Base-by-base conservation (phyloP, 495 filamentous ascomycete species). In the Podospora australis region DNA sequence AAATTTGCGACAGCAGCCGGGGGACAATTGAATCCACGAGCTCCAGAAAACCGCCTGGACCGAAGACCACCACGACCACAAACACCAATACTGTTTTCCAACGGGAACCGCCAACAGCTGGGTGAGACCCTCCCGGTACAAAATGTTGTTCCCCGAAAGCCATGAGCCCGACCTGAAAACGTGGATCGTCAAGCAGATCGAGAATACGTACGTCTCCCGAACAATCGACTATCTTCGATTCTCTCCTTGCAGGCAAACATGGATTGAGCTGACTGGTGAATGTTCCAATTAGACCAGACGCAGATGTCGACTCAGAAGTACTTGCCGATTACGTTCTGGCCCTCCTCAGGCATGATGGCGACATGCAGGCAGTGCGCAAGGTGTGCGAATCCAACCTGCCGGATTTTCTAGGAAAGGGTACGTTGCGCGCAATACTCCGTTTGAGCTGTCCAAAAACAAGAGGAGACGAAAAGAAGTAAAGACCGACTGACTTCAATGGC, bases 241-340 rank as follows among this genome's bases (percentile, higher is more conserved):
- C 13, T 10, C n/a, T 29, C 16, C 24, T 30, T 25, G 2, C 10
- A 19, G 6, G n/a, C n/a, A n/a, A n/a, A n/a, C n/a, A n/a, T n/a
- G n/a, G n/a, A n/a, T n/a, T n/a, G n/a, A n/a, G n/a, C n/a, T n/a
- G 25, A 6, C 26, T 30, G 26, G 26, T 6, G 26, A 30, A 6
- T 30, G 13, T 13, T 30, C 13, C 17, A 16, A 16, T 16, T 19
- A 95, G 88, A 47, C 95, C 90, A 11, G 92, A 96, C 65, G 92
- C 90, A 39, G 92, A 98, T 8, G 32, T 36, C n/a, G 32, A 36
- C 64, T 83, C 88, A 23, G 90, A 96, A 58, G 88, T 98, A 3
- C 83, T 98, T 13, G 90, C 90, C 24, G 92, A 98, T 60, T 98
- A 96, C 60, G 87, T 98, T 0, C 71, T 96, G 24, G 91, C 91